Evolutionary conservation across 805 yeast genomes (phyloP).

Genomic region (Candida methanosorbosa): DNA sequence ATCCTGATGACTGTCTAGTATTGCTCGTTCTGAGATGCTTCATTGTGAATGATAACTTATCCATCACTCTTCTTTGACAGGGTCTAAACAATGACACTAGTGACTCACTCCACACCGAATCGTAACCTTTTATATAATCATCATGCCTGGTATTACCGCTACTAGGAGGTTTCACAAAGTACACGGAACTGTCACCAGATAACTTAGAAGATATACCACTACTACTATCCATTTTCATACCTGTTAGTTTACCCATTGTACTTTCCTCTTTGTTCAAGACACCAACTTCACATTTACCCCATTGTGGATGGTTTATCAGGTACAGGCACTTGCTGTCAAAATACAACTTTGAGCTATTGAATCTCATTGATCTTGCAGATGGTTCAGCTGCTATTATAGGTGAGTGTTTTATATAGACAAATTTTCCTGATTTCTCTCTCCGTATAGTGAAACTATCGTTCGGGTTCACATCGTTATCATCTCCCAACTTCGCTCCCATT

Average conservation of each 20-base stretch:
- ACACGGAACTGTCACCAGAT: background rate
- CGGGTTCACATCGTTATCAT: no score
- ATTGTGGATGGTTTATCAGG: background rate
- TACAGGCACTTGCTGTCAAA: background rate
- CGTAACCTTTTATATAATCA: no score
- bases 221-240: no score
- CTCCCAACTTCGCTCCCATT: background rate
- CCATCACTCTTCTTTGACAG: conserved; percentile 19
- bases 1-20: background rate
- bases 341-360: no score
- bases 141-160: no score
- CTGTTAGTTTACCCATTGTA: no score
- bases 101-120: conserved; percentile 15
- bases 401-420: no score
- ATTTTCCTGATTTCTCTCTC: no score
- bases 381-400: no score
- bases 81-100: conserved; percentile 20
- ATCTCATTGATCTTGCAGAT: no score
- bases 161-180: background rate
- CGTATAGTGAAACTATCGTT: no score
- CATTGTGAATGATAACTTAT: conserved; percentile 6
- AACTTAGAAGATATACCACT: no score
- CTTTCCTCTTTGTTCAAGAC: background rate
- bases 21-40: background rate
- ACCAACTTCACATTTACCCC: background rate